These are phyloP conservation scores for Teunomyces stri DNA, from an alignment of 805 yeast genomes.

Conservation along the genomic window DNA sequence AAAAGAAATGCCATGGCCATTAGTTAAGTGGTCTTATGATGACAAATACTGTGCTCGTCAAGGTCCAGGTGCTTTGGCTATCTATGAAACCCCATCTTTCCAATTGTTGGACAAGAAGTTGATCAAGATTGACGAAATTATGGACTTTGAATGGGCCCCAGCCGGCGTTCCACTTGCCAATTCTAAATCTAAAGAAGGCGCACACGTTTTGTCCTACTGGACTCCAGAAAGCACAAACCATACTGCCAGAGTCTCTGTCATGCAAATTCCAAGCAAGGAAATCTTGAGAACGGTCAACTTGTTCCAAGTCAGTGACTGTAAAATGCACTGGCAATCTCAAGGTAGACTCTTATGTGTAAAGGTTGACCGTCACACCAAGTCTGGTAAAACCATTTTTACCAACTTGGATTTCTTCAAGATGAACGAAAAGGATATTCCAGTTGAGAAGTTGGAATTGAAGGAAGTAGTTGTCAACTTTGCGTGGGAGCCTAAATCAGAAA, in stretches of 20 bases:
- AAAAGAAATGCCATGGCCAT: constrained; percentile 88
- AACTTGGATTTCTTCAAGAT: constrained; percentile 89
- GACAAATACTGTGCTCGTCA: constrained; percentile 93
- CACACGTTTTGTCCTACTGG: constrained; percentile 86
- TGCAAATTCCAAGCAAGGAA: constrained; percentile 81
- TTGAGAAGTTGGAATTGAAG: constrained; percentile 88
- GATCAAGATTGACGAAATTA: constrained; percentile 76
- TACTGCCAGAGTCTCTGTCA: constrained; percentile 89
- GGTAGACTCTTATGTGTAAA: constrained; percentile 84
- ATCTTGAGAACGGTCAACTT: constrained; percentile 87
- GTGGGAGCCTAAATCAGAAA: constrained; percentile 93
- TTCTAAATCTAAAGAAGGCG: constrained; percentile 50
- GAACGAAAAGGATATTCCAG: constrained; percentile 87
- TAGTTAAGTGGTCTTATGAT: constrained; percentile 92
- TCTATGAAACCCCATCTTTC: constrained; percentile 80
- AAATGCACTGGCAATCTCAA: constrained; percentile 90
- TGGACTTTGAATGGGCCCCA: constrained; percentile 95
- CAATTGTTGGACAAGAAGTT: constrained; percentile 82
- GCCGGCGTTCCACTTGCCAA: constrained; percentile 69
- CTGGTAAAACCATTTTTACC: constrained; percentile 87
- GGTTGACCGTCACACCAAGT: constrained; percentile 95
- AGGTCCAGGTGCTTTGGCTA: constrained; percentile 88
- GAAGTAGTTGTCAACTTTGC: constrained; percentile 85
- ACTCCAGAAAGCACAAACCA: constrained; percentile 92
- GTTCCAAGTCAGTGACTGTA: constrained; percentile 90